A percentile compares a stretch with the other conserved stretches of the same genome.
These are phyloP conservation scores for Prunus armeniaca DNA, from an alignment of 306 rosid species.

Conservation along the genomic window DNA sequence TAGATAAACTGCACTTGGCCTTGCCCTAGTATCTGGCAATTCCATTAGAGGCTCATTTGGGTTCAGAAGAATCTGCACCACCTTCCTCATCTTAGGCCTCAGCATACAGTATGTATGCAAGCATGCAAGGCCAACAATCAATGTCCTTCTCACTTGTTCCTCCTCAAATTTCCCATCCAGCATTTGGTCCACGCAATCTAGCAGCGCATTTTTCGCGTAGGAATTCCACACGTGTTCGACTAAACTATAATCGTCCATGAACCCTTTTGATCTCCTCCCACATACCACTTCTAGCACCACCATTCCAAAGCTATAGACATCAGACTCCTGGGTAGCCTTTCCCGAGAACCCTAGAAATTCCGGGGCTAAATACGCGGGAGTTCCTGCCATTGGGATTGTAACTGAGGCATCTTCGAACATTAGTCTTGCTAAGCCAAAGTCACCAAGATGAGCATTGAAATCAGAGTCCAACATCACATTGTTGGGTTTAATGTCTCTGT, in stretches of 20 bases:
- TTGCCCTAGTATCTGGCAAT: constrained; percentile 34
- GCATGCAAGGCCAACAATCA: constrained; percentile 60
- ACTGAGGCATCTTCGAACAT: constrained; percentile 30
- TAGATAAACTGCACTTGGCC: constrained; percentile 38
- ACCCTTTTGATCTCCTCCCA: constrained; percentile 47
- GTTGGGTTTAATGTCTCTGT: constrained; percentile 56
- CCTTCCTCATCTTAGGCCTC: constrained; percentile 55
- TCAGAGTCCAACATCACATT: constrained; percentile 45
- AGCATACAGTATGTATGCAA: constrained; percentile 37
- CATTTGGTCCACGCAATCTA: constrained; percentile 42
- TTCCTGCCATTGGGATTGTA: constrained; percentile 43
- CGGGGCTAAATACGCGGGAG: constrained; percentile 56
- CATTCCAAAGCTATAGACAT: constrained; percentile 56
- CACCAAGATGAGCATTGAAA: constrained; percentile 47
- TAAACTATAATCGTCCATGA: constrained; percentile 37
- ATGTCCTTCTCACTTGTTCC: constrained; percentile 40
- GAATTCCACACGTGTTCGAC: constrained; percentile 50
- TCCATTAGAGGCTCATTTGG: constrained; percentile 44
- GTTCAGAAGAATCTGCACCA: constrained; percentile 43
- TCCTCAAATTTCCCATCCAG: constrained; percentile 28
- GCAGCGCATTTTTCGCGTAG: constrained; percentile 29
- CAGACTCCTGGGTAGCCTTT: constrained; percentile 49
- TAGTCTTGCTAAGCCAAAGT: constrained; percentile 53
- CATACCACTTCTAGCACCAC: constrained; percentile 57
- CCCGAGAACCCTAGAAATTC: constrained; percentile 44